Evolutionary conservation across 768 basidiomycete species (phyloP), one percentile per base, ranked within the genome.

Genomic region (Symmetrospora coprosmae): DNA sequence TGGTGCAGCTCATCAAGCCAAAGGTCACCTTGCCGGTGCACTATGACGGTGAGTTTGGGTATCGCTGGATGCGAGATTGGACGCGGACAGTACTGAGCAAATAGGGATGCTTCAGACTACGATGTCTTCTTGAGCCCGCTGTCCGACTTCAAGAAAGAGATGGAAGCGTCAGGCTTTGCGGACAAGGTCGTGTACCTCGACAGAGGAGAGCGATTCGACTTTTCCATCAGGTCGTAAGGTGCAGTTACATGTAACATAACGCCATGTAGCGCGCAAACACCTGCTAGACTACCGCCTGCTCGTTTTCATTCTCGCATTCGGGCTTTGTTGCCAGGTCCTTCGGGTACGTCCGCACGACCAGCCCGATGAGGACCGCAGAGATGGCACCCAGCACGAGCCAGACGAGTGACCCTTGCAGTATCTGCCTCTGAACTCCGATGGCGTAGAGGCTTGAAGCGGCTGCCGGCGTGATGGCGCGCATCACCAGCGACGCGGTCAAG

Each of bases 1-100:
- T 74, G 7, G 61, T 72, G 11, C 67, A 69, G 50, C 64, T 72
- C 25, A 66, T 73, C 49, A 64, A 70, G 17, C 72, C 73, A 1
- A 69, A 72, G n/a, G 55, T 70, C 33, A 71, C 72, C 8, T 67
- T 74, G 25, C 73, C 73, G 3, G 66, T 74, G 19, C 73, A 74
- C 34, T 64, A 39, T 48, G 68, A 69, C 61, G 68, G 55, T 58
- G 30, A 46, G 55, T 47, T 28, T 9, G 34, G 33, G 19, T 38
- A 35, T 30, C 14, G 23, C 27, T 11, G 3, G 41, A 46, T 48
- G 19, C 14, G 7, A 6, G 25, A 34, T 11, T 17, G 30, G 8
- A 11, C n/a, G 23, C 55, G 43, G 43, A 58, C 23, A 8, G 13
- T n/a, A n/a, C 37, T n/a, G 37, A n/a, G n/a, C 1, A n/a, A 11